Evolutionary conservation across 2,329 filamentous ascomycete genomes (phyloP).

Genomic region (Chalara sp.): DNA sequence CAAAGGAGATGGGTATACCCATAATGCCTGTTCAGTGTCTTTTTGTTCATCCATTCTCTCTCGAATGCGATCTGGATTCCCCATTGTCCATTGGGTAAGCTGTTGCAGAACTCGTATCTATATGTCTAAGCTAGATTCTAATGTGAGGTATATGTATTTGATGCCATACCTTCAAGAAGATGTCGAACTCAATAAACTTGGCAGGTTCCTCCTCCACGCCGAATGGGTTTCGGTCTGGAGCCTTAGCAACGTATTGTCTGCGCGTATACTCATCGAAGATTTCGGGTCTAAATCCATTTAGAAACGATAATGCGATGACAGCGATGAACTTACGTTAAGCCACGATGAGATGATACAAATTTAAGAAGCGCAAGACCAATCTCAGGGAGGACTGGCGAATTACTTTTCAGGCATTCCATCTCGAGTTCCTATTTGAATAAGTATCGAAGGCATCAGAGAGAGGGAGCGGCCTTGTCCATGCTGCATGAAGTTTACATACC

Average conservation of each 20-base stretch:
- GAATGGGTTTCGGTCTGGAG: slow-evolving; percentile 75
- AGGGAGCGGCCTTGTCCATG: too few relatives aligned
- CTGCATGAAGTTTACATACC: slow-evolving; percentile 42
- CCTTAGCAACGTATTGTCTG: slow-evolving; percentile 80
- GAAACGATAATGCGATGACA: not conserved
- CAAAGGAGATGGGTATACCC: slow-evolving; percentile 48
- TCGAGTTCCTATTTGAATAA: slow-evolving; percentile 65
- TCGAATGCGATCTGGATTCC: slow-evolving; percentile 78
- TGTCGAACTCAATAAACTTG: slow-evolving; percentile 74
- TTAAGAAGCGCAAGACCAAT: slow-evolving; percentile 86
- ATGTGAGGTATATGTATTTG: slow-evolving; percentile 20
- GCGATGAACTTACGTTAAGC: slow-evolving; percentile 65
- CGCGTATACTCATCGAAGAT: slow-evolving; percentile 92
- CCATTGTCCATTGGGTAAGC: slow-evolving; percentile 82
- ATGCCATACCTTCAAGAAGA: slow-evolving; percentile 63
- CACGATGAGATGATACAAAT: slow-evolving; percentile 88
- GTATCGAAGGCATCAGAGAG: not conserved
- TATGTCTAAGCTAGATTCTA: slow-evolving; percentile 37
- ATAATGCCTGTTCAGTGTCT: slow-evolving; percentile 73
- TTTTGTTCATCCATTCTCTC: slow-evolving; percentile 79
- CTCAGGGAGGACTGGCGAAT: slow-evolving; percentile 67
- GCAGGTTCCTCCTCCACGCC: slow-evolving; percentile 66
- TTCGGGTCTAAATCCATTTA: slow-evolving; percentile 53
- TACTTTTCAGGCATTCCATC: slow-evolving; percentile 75
- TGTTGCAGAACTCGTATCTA: slow-evolving; percentile 76